A percentile compares a stretch with the other conserved stretches of the same genome.
These are phyloP conservation scores for Aspergillus proliferans DNA, from an alignment of 2,329 filamentous ascomycete genomes.

Conservation along the genomic window DNA sequence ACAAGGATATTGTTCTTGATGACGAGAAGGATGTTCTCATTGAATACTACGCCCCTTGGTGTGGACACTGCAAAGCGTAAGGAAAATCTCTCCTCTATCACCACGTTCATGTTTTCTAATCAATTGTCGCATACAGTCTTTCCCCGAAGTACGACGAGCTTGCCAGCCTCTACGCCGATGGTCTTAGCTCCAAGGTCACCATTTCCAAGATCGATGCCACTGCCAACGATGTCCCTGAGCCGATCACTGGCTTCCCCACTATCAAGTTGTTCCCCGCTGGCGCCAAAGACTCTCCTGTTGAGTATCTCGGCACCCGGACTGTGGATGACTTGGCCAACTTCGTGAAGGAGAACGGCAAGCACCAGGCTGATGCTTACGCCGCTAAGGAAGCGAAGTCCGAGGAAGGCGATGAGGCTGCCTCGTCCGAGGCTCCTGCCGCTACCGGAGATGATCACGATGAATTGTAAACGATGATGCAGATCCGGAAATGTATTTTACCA, in stretches of 20 bases:
- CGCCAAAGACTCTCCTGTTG: constrained; percentile 74
- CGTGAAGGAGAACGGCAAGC: constrained; percentile 89
- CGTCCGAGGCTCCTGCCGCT: constrained; percentile 17
- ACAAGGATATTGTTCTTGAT: constrained; percentile 84
- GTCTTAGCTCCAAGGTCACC: constrained; percentile 53
- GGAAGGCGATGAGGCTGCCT: constrained; percentile 29
- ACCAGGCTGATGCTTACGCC: constrained; percentile 64
- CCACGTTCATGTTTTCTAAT: constrained; percentile 2
- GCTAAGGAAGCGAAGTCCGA: constrained; percentile 52
- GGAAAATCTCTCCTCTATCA: constrained; percentile 13
- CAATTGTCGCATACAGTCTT: constrained; percentile 35
- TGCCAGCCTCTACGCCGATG: constrained; percentile 50
- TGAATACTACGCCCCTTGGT: constrained; percentile 94
- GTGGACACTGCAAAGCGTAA: constrained; percentile 63
- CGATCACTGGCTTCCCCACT: constrained; percentile 96
- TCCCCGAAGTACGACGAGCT: constrained; percentile 64
- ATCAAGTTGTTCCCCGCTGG: constrained; percentile 97
- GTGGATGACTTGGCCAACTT: constrained; percentile 88
- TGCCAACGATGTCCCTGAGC: constrained; percentile 90
- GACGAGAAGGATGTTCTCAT: constrained; percentile 94
- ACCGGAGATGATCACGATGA: constrained; percentile 34
- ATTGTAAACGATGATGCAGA: constrained; percentile 23
- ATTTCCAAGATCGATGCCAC: constrained; percentile 94
- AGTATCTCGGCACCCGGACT: constrained; percentile 81
- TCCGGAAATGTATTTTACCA: constrained; percentile 1